Evolutionary conservation across 257 asterid genomes (phyloP).

Genomic region (Plantago ovata): DNA sequence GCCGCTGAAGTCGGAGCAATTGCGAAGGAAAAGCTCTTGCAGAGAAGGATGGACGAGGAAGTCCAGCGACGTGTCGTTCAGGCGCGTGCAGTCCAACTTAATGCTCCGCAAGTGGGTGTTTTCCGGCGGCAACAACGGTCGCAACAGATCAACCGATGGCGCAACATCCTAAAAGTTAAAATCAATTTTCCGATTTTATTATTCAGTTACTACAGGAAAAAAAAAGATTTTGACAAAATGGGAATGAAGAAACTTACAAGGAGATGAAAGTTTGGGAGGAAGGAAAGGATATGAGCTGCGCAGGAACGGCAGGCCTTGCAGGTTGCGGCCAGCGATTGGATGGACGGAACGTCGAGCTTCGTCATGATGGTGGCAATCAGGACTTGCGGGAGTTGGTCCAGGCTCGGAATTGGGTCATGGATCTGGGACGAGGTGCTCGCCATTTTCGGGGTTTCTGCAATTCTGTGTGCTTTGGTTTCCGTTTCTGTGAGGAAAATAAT

Average conservation of each 20-base stretch:
- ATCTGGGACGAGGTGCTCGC: conserved; percentile 28
- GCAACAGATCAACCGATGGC: conserved; percentile 55
- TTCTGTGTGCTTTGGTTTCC: background rate
- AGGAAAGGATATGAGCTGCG: conserved; percentile 56
- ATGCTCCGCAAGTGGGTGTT: conserved; percentile 67
- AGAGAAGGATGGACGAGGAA: conserved; percentile 57
- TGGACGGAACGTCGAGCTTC: conserved; percentile 76
- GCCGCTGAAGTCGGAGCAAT: conserved; percentile 79
- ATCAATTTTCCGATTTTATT: background rate
- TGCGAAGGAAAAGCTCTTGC: conserved; percentile 66
- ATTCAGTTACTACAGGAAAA: background rate
- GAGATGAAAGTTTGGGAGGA: conserved; percentile 69
- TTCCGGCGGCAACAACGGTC: conserved; percentile 55
- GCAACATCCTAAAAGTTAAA: conserved; percentile 54
- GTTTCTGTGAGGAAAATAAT: background rate
- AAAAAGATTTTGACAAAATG: background rate
- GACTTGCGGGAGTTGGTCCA: conserved; percentile 70
- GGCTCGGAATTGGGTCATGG: conserved; percentile 25
- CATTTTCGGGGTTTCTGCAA: conserved; percentile 26
- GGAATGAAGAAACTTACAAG: conserved; percentile 39
- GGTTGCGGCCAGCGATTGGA: conserved; percentile 81
- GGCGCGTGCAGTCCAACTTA: conserved; percentile 78
- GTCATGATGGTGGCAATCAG: conserved; percentile 76
- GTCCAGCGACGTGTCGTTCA: conserved; percentile 71
- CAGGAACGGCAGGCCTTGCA: conserved; percentile 67